A percentile compares a stretch with the other conserved stretches of the same genome.
Conservation (phyloP, 495 filamentous ascomycete genomes). For the Talaromyces stipitatus region DNA sequence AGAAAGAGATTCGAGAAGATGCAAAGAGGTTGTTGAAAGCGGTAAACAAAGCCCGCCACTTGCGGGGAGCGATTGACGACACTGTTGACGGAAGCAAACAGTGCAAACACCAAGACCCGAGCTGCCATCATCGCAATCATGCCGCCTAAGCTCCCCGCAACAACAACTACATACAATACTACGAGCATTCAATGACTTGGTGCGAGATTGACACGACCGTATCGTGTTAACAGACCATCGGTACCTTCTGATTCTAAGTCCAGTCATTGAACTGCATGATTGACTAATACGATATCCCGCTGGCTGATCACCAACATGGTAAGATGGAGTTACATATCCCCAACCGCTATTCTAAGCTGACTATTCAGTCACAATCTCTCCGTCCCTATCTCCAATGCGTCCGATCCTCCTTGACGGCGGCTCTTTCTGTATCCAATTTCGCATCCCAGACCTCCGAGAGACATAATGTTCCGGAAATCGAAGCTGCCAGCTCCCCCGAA, state of each 20-base stretch:
- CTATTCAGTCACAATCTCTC: slow-evolving; percentile 82
- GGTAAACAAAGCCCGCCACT: slow-evolving; percentile 22
- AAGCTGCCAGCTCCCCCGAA: slow-evolving; percentile 86
- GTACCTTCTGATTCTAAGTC: background rate
- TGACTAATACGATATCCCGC: background rate
- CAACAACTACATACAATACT: background rate
- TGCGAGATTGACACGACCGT: background rate
- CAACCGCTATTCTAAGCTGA: background rate
- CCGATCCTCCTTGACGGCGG: slow-evolving; percentile 86
- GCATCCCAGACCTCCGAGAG: slow-evolving; percentile 92
- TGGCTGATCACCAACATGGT: slow-evolving; percentile 1
- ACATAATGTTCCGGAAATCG: slow-evolving; percentile 96
- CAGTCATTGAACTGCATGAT: background rate
- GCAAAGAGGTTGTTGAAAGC: slow-evolving; percentile 7
- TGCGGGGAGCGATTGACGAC: slow-evolving; percentile 15
- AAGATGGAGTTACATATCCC: background rate
- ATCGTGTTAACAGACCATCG: background rate
- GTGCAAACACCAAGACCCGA: slow-evolving; percentile 20
- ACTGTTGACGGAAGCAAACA: slow-evolving; percentile 36
- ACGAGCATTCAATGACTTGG: background rate
- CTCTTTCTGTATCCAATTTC: slow-evolving; percentile 93
- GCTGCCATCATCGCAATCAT: background rate
- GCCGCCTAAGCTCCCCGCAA: slow-evolving; percentile 6
- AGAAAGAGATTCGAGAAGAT: background rate
- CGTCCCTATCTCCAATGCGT: slow-evolving; percentile 96